Base-by-base conservation (phyloP, 202 grass and related monocot species). In the Carex arenaria region DNA sequence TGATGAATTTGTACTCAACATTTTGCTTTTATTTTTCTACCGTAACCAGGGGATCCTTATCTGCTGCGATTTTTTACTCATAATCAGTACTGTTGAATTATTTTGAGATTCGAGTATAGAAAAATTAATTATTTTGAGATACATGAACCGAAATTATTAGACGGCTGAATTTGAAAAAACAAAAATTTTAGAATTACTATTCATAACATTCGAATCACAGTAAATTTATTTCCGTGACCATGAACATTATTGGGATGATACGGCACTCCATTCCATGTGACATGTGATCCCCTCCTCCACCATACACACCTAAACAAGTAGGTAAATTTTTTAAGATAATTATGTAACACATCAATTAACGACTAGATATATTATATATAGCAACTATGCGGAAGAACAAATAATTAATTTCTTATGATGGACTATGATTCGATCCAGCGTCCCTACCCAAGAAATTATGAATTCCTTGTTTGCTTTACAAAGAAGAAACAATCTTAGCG, bases 241-340 rank as follows among this genome's bases (percentile, higher is more conserved):
- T 53, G 22, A 49, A 74, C 47, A 53, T 74, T 12, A 74, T 74
- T 74, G 71, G 71, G 23, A 74, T 74, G 13, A 74, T 31, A 14
- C 7, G 19, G 70, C 12, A 55, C 49, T 28, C 26, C 6, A 8
- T 56, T 34, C 51, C 72, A 76, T 75, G 72, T 74, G 70, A 51
- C 45, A 53, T 74, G 45, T 75, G 72, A 75, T 26, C 43, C 65
- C 49, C 12, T 49, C 10, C 47, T 32, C 13, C 23, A 18, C 23
- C 72, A 10, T 14, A 54, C 72, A 10, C 26, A 54, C 13, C 49
- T 55, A 28, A 32, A 12, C 53, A 74, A 74, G 53, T 17, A 6
- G 43, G 9, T 26, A 12, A 28, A 28, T 30, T 7, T 30, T 7
- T 28, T 54, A 18, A 54, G 20, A 53, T 45, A 53, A 66, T 14